Evolutionary conservation across 495 filamentous ascomycete species (phyloP), one percentile per base, ranked within the genome.

Genomic region (Neurospora terricola): DNA sequence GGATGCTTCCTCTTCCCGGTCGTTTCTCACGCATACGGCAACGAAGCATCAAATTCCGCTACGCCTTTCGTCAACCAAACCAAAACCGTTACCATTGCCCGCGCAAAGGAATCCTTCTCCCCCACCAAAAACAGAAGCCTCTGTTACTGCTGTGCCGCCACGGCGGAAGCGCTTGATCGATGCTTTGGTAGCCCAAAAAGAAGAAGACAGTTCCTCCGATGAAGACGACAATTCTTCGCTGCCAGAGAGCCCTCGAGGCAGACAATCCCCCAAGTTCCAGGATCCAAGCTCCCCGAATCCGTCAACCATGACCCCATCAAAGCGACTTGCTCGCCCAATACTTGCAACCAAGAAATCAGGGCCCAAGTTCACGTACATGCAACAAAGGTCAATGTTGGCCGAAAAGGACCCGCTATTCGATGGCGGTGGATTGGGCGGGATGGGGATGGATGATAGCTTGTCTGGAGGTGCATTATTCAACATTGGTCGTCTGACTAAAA

Each of bases 161-260:
- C 81, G 81, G 21, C 85, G 84, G 42, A 84, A 82, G 71, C 83
- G 88, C 21, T 71, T 90, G 36, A 88, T 90, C 71, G 88, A 90
- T 79, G 80, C 82, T 36, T 78, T 90, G n/a, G 85, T 81, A 16
- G 82, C 83, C n/a, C 86, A 87, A 73, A 72, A 77, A 7, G 74
- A 70, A 16, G 72, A 74, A 39, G 69, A 18, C 23, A 75, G 74
- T 42, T 76, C 77, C 45, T 74, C 73, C 6, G 77, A 78, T 30
- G 73, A 75, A n/a, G 74, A 76, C 43, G 36, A 21, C 12, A 72
- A 69, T 38, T 72, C 74, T 14, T 72, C 68, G 30, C 21, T 21
- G 10, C 74, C 75, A 38, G 70, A 72, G 9, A 30, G 23, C 30
- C 10, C 12, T 18, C 38, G 23, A 34, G 30, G 70, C 12, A 43